A percentile compares a stretch with the other conserved stretches of the same genome.
phyloP scores from a whole-genome alignment of 805 yeast genomes.

The Myxozyma vanderwaltii region DNA sequence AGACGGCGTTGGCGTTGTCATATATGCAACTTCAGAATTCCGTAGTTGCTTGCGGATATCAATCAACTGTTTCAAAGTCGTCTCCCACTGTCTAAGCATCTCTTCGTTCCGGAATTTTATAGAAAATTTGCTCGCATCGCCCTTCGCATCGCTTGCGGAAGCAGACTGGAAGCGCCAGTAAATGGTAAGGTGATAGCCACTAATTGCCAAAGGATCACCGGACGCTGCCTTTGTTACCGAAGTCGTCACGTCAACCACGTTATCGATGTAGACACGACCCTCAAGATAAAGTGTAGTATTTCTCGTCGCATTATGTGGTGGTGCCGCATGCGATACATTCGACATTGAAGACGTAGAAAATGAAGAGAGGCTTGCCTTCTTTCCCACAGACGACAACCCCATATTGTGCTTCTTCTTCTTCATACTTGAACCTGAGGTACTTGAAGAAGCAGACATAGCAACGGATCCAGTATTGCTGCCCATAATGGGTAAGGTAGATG shows the following conservation, averaged over 20 bases:
- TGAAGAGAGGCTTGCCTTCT: constrained; percentile 33
- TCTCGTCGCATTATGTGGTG: too few relatives aligned
- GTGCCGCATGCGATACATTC: not conserved
- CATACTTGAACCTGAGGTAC: not conserved
- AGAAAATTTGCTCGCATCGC: constrained; percentile 83
- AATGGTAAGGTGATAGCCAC: constrained; percentile 28
- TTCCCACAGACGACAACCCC: constrained; percentile 54
- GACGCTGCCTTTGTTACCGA: constrained; percentile 30
- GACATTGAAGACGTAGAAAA: constrained; percentile 3
- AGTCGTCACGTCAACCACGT: constrained; percentile 52
- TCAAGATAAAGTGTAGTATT: constrained; percentile 55
- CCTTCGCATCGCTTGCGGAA: constrained; percentile 52
- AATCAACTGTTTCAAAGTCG: constrained; percentile 40
- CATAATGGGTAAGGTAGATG: not conserved
- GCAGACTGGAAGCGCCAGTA: constrained; percentile 37
- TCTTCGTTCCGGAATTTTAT: constrained; percentile 85
- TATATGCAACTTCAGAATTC: not conserved
- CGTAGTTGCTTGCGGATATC: constrained; percentile 10
- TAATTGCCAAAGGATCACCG: constrained; percentile 33
- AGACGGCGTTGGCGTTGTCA: constrained; percentile 9
- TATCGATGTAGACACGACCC: constrained; percentile 80
- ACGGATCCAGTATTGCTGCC: constrained; percentile 1
- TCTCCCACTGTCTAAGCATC: constrained; percentile 75
- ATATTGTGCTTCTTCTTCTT: constrained; percentile 52
- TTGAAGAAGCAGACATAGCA: not conserved